A percentile compares a stretch with the other conserved stretches of the same genome.
These are phyloP conservation scores for Silene noctiflora DNA, from an alignment of 179 eudicot genomes.

Conservation along the genomic window DNA sequence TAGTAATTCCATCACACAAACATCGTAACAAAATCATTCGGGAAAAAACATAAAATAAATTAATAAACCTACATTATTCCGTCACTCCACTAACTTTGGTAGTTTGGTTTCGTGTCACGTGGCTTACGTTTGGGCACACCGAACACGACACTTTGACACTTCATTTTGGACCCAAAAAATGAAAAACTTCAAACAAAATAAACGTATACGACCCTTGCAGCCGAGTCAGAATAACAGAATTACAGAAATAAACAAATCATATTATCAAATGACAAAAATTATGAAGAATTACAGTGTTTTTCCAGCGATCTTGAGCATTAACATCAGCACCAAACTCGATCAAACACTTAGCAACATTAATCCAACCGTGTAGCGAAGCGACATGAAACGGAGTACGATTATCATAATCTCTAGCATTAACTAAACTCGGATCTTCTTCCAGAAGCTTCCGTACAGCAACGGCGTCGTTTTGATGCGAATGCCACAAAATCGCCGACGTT, in stretches of 20 bases:
- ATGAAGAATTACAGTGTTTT: slow-evolving; percentile 51
- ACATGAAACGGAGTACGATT: slow-evolving; percentile 90
- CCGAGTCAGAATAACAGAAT: neutral
- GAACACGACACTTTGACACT: too few species aligned
- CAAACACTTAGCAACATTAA: slow-evolving; percentile 77
- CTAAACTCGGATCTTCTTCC: slow-evolving; percentile 72
- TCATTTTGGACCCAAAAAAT: neutral
- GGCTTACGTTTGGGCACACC: too few species aligned
- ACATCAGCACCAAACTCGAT: slow-evolving; percentile 80
- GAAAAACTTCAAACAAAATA: neutral
- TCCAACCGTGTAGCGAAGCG: slow-evolving; percentile 89
- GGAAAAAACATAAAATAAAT: neutral
- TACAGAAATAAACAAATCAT: neutral
- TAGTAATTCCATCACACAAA: neutral
- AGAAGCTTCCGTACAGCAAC: slow-evolving; percentile 70
- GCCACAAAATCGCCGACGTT: slow-evolving; percentile 91
- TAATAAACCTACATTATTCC: neutral
- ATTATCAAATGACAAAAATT: neutral
- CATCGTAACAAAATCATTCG: neutral
- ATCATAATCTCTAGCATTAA: slow-evolving; percentile 84
- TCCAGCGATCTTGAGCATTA: slow-evolving; percentile 97
- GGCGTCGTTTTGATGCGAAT: slow-evolving; percentile 89
- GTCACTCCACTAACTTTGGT: neutral
- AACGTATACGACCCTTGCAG: too few species aligned
- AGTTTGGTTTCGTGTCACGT: too few species aligned